These are phyloP conservation scores for Rhizoclosmatium globosum DNA, from an alignment of 192 early-diverging fungal species.

Conservation along the genomic window DNA sequence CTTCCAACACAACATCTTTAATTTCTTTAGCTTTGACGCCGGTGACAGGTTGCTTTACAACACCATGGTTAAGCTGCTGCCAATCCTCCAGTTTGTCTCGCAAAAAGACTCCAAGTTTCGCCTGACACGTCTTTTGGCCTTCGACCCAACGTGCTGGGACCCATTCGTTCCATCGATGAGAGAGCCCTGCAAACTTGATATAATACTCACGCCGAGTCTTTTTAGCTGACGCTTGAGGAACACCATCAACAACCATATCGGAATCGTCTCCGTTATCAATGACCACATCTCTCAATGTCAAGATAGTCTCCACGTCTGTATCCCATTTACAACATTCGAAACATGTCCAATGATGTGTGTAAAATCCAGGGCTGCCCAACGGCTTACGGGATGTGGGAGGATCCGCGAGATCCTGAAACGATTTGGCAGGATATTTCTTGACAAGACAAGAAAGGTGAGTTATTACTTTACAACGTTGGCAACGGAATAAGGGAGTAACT, in stretches of 20 bases:
- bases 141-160: slow-evolving; percentile 53
- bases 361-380: slow-evolving; percentile 14
- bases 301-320: slow-evolving; percentile 39
- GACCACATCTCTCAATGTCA: slow-evolving; percentile 43
- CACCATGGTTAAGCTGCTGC: not conserved
- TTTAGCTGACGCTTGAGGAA: not conserved
- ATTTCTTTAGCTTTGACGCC: slow-evolving; percentile 35
- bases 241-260: not conserved
- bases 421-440: slow-evolving; percentile 4
- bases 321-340: slow-evolving; percentile 50
- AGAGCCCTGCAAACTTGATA: slow-evolving; percentile 50
- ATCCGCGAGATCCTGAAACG: not conserved
- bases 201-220: slow-evolving; percentile 44
- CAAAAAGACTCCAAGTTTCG: slow-evolving; percentile 39
- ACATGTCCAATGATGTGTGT: slow-evolving; percentile 42
- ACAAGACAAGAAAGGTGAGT: slow-evolving; percentile 30
- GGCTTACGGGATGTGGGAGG: not conserved
- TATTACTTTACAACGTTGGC: slow-evolving; percentile 26
- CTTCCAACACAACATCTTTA: slow-evolving; percentile 40
- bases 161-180: slow-evolving; percentile 53
- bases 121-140: slow-evolving; percentile 14
- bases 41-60: not conserved
- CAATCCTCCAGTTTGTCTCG: slow-evolving; percentile 33
- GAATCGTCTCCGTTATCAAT: not conserved
- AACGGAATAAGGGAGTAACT: slow-evolving; percentile 34